Conservation (phyloP, 768 basidiomycete species). For the Rhodotorula graminis region DNA sequence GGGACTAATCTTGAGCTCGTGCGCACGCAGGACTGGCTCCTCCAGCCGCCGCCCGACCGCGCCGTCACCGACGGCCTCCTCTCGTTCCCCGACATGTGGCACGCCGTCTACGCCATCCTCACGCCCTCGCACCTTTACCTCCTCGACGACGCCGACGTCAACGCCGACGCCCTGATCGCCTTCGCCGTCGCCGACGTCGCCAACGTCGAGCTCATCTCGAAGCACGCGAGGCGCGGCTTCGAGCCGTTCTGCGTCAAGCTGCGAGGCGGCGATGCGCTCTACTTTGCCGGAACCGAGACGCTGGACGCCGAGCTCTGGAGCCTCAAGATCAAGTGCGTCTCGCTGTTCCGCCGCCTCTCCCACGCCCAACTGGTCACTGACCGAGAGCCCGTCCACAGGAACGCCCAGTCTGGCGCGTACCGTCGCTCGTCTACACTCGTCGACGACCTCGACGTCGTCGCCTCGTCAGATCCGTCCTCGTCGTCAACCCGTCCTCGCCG, state of each 20-base stretch:
- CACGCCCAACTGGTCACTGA: neutral
- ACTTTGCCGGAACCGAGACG: neutral
- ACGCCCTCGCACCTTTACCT: neutral
- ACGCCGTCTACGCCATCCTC: neutral
- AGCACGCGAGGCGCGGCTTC: neutral
- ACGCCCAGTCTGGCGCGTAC: neutral
- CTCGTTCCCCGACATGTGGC: neutral
- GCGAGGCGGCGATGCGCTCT: neutral
- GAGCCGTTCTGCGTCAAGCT: neutral
- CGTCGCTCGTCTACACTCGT: neutral
- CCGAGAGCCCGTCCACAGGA: neutral
- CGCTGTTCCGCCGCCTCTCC: neutral
- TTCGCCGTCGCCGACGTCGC: neutral
- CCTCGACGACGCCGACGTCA: neutral
- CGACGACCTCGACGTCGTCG: neutral
- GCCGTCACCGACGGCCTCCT: neutral
- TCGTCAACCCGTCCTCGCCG: neutral
- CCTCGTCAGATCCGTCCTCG: neutral
- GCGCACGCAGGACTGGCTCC: conserved; percentile 8
- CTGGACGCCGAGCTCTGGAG: neutral
- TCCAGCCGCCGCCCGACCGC: neutral
- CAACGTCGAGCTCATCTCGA: neutral
- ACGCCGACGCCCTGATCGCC: neutral
- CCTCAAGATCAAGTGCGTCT: neutral
- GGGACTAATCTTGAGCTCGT: too few species aligned